phyloP scores from a whole-genome alignment of 805 yeast genomes.

The Ogataea glucozyma region DNA sequence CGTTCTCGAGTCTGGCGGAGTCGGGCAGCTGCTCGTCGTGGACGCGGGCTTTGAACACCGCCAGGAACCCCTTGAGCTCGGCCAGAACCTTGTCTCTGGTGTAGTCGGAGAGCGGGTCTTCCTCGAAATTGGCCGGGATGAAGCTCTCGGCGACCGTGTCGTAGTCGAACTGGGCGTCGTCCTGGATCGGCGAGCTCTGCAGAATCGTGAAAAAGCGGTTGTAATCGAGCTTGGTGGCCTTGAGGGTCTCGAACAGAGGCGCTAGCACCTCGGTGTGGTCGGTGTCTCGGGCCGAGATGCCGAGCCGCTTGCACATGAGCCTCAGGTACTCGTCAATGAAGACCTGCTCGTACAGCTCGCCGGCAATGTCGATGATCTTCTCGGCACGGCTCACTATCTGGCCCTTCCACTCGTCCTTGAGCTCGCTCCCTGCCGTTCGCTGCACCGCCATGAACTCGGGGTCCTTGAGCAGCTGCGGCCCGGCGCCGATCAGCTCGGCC shows the following conservation, averaged over 20 bases:
- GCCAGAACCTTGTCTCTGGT: slow-evolving; percentile 42
- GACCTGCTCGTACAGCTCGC: slow-evolving; percentile 61
- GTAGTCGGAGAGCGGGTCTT: slow-evolving; percentile 25
- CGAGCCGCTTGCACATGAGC: slow-evolving; percentile 66
- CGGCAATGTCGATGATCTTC: slow-evolving; percentile 60
- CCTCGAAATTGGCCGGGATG: slow-evolving; percentile 32
- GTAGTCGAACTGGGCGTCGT: slow-evolving; percentile 31
- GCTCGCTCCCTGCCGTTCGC: no score
- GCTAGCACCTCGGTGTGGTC: slow-evolving; percentile 49
- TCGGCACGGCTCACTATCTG: slow-evolving; percentile 61
- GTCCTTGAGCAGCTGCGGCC: slow-evolving; percentile 50
- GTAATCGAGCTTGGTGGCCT: slow-evolving; percentile 69
- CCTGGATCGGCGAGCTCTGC: slow-evolving; percentile 46
- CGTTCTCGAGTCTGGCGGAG: slow-evolving; percentile 39
- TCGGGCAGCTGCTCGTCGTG: slow-evolving; percentile 38
- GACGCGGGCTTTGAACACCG: slow-evolving; percentile 44
- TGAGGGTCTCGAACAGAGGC: slow-evolving; percentile 62
- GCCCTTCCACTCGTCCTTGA: slow-evolving; percentile 51
- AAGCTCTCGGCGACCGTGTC: slow-evolving; percentile 30
- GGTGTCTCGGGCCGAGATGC: slow-evolving; percentile 49
- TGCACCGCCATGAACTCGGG: slow-evolving; percentile 40
- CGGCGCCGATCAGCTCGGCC: slow-evolving; percentile 79
- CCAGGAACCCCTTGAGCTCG: slow-evolving; percentile 53
- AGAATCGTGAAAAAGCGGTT: slow-evolving; percentile 73
- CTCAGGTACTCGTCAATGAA: slow-evolving; percentile 61